Conservation (phyloP, 371 early-diverging fungal species). For the Mucor irregularis region DNA sequence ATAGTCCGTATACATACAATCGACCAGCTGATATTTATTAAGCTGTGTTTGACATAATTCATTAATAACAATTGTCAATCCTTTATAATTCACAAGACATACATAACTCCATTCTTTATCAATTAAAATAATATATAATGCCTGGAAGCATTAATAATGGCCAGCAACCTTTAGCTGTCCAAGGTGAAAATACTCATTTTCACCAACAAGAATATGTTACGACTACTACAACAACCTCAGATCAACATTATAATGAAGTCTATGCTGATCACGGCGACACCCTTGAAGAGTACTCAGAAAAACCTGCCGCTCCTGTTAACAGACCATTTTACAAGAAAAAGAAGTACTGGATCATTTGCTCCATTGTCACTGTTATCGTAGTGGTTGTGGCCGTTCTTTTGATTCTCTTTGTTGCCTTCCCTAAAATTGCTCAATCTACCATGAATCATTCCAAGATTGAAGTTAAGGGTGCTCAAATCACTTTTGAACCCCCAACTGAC, state of each 20-base stretch:
- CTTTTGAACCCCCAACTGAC: slow-evolving; percentile 42
- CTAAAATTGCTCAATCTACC: slow-evolving; percentile 54
- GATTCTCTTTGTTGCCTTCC: slow-evolving; percentile 57
- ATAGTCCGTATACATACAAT: not conserved
- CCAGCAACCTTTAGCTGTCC: slow-evolving; percentile 10
- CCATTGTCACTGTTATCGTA: slow-evolving; percentile 46
- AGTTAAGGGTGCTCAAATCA: slow-evolving; percentile 44
- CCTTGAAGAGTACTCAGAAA: slow-evolving; percentile 50
- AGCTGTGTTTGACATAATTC: not conserved
- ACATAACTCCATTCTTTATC: not conserved
- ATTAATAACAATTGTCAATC: not conserved
- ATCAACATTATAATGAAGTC: slow-evolving; percentile 6
- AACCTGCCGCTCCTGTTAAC: slow-evolving; percentile 38
- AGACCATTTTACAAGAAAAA: slow-evolving; percentile 54
- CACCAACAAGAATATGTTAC: slow-evolving; percentile 6
- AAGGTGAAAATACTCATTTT: slow-evolving; percentile 5
- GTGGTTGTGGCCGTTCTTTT: slow-evolving; percentile 53
- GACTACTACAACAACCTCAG: slow-evolving; percentile 3
- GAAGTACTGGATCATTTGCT: slow-evolving; percentile 62
- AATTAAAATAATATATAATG: slow-evolving; percentile 9
- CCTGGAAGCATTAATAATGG: slow-evolving; percentile 9
- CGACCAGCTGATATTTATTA: not conserved
- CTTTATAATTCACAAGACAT: not conserved
- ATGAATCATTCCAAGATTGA: slow-evolving; percentile 49
- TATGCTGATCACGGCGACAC: slow-evolving; percentile 7